Percentiles rank a stretch among this genome's conserved stretches.
These are phyloP conservation scores for Botryotinia convoluta DNA, from an alignment of 2,329 filamentous ascomycete species.

Conservation along the genomic window DNA sequence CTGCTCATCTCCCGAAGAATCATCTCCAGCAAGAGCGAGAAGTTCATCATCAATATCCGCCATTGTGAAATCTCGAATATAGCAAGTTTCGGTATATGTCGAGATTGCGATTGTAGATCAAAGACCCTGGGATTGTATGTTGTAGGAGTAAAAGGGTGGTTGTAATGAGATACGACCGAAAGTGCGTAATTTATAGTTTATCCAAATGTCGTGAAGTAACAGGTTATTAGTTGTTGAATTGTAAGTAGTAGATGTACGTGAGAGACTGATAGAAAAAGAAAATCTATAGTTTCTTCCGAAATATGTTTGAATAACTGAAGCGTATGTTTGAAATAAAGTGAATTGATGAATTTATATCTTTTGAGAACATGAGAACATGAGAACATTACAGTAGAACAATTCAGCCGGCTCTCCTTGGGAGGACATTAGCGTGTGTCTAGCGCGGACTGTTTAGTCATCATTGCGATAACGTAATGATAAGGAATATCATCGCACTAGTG, in stretches of 20 bases:
- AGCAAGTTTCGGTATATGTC: not conserved
- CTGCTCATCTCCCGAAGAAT: slow-evolving; percentile 57
- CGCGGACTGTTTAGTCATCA: not conserved
- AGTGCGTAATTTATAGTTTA: slow-evolving; percentile 1
- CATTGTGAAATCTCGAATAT: slow-evolving; percentile 51
- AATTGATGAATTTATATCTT: slow-evolving; percentile 1
- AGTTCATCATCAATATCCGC: slow-evolving; percentile 91
- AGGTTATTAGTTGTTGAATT: not conserved
- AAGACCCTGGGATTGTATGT: not conserved
- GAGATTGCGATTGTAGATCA: not conserved
- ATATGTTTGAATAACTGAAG: not conserved
- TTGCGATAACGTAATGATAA: slow-evolving; percentile 3
- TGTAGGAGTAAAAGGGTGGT: not conserved
- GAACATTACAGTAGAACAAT: slow-evolving; percentile 1
- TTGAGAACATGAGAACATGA: not conserved
- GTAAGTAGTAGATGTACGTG: not conserved
- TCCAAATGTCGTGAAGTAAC: not conserved
- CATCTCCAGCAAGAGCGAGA: slow-evolving; percentile 84
- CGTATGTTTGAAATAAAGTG: not conserved
- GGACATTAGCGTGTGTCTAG: slow-evolving; percentile 12
- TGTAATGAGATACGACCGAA: not conserved
- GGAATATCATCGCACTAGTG: not conserved
- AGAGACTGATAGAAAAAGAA: not conserved
- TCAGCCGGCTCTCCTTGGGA: slow-evolving; percentile 17
- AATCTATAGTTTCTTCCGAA: not conserved